Base-by-base conservation (phyloP, 176 grass and related monocot species). In the Phoenix roebelenii region DNA sequence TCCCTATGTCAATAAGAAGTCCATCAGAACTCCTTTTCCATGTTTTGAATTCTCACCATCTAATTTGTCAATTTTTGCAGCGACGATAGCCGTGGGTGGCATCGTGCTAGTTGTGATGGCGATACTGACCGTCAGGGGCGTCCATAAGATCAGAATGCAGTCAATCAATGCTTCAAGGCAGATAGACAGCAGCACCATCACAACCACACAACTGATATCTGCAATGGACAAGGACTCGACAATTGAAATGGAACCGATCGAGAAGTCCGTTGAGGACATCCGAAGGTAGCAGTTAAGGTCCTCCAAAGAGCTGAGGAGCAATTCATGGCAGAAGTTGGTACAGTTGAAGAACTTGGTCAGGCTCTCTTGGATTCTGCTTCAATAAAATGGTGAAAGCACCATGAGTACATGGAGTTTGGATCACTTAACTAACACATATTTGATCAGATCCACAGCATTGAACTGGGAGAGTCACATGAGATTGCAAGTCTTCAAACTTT, bases 211-310 rank as follows among this genome's bases (percentile, higher is more conserved):
- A 17, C 23, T 65, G 22, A 16, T 26, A 16, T 65, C 50, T 50
- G 63, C 35, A 2, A 12, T 25, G 48, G 24, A 52, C 22, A 65
- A 65, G 15, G 50, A 52, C 15, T 48, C 5, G 18, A 51, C 48
- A 12, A 15, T 65, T 7, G 62, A 65, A 20, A 51, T 17, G 48
- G 50, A 26, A 5, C 5, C 51, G 48, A 51, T 50, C 44, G 5
- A 52, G 12, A 49, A 65, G 20, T 35, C 9, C 32, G 70, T 88
- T 3, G 23, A 73, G 19, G 84, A 82, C 30, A 82, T 85, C 25
- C 68, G 83, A 17, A 83, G 44, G 71, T 94, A 20, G 89, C 80
- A 0, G 74, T 85, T 0, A 94, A 94, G 79, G 81, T 94, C 4
- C 52, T 85, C 0, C 78, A 85, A 39, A 39, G 9, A 39, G 35